Percentiles rank a stretch among this genome's conserved stretches.
Evolutionary conservation across 139 green algal genomes (phyloP).

Genomic region (Desmodesmus armatus): DNA sequence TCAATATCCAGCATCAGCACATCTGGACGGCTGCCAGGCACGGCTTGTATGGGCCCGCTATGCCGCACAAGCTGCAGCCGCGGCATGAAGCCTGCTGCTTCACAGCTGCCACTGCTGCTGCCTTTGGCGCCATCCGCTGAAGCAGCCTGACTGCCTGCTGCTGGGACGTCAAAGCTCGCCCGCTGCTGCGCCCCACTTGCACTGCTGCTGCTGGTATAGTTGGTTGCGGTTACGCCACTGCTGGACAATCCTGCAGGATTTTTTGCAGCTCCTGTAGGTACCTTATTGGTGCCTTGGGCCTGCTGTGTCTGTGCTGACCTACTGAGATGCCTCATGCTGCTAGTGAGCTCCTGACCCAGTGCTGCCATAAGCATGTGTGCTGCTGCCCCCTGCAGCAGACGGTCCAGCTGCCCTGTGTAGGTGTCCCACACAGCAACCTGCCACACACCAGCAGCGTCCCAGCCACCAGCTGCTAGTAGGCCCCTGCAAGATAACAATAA

Average conservation of each 20-base stretch:
- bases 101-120: background rate
- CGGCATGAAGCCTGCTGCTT: background rate
- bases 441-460: background rate
- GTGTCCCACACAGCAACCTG: slow-evolving; percentile 30
- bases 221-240: too few species aligned
- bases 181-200: too few species aligned
- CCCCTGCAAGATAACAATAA: slow-evolving; percentile 20
- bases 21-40: background rate
- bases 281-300: too few species aligned
- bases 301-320: slow-evolving; percentile 26
- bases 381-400: background rate
- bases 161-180: too few species aligned
- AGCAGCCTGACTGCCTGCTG: background rate
- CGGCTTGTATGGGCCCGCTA: background rate
- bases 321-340: slow-evolving; percentile 26
- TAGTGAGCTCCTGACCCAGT: slow-evolving; percentile 33
- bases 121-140: background rate
- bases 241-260: too few species aligned
- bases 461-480: slow-evolving; percentile 21
- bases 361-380: slow-evolving; percentile 43
- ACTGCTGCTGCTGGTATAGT: too few species aligned
- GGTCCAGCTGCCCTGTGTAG: slow-evolving; percentile 23
- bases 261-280: too few species aligned
- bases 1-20: slow-evolving; percentile 38
- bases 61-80: slow-evolving; percentile 9